Evolutionary conservation across 345 rosid species (phyloP), one percentile per base, ranked within the genome.

Genomic region (Populus alba): DNA sequence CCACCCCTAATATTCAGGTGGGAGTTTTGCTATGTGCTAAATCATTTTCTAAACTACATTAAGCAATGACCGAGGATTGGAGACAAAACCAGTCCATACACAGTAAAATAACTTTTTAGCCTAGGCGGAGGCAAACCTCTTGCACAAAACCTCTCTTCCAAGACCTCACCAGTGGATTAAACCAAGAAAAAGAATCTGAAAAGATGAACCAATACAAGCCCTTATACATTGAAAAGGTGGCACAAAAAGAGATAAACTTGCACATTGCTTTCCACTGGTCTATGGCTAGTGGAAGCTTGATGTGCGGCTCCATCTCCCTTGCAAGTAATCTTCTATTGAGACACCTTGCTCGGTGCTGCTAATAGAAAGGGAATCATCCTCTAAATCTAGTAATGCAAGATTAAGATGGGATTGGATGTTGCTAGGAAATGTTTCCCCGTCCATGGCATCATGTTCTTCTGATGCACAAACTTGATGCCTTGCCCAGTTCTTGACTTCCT

Each of bases 381-480:
- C 97, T 83, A 92, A 62, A 80, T 91, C 98, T 61, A 90, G 88
- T 53, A 97, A 79, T 17, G 97, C 97, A 43, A 92, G 89, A 83
- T 90, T 94, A 63, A 94, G 92, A 86, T 94, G 97, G 45, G 94
- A 90, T 68, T 91, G 89, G 38, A 97, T 89, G 72, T 86, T 87
- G 9, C 83, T 82, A 27, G 94, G 89, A 75, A 82, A 82, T 18
- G 86, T 72, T 71, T 87, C 88, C 45, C 78, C 94, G 1, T 90
- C 94, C 59, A 79, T 81, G 41, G 74, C 69, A 47, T 92, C 93
- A 18, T 86, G 51, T 45, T 83, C 89, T 80, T 90, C 87, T 16
- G 93, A 81, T 57, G 81, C 78, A 70, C 39, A 84, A 23, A 90
- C 87, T 86, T 91, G 88, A 77, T 86, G 79, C 78, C 81, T 88